These are phyloP conservation scores for Aspergillus bertholletiae DNA, from an alignment of 495 filamentous ascomycete species.

Conservation along the genomic window DNA sequence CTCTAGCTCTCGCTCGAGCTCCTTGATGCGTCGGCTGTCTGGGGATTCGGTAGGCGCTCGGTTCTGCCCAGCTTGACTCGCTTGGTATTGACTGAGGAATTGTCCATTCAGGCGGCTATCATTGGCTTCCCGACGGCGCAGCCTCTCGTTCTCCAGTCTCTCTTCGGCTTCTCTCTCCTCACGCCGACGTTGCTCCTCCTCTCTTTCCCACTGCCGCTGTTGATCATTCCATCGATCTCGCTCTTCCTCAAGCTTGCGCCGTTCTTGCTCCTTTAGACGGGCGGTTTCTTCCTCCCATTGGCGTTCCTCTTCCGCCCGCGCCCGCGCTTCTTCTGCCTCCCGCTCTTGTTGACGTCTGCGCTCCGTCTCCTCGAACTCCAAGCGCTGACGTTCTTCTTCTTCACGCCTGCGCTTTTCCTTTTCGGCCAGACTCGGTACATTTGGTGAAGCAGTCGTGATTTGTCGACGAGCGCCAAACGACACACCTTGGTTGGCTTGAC, in stretches of 20 bases:
- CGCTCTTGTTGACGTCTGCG: conserved; percentile 54
- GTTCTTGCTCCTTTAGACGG: conserved; percentile 65
- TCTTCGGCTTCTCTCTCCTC: conserved; percentile 74
- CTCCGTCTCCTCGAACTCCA: conserved; percentile 65
- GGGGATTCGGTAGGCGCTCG: conserved; percentile 29
- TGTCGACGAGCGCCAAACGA: conserved; percentile 88
- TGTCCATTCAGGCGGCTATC: conserved; percentile 75
- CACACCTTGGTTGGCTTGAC: conserved; percentile 91
- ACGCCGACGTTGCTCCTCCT: conserved; percentile 68
- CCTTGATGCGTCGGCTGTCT: conserved; percentile 65
- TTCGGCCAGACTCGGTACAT: conserved; percentile 70
- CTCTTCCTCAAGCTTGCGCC: conserved; percentile 66
- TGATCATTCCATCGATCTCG: conserved; percentile 81
- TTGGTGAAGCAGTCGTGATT: conserved; percentile 78
- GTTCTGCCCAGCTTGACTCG: conserved; percentile 30
- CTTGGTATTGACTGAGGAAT: conserved; percentile 82
- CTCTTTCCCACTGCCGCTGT: conserved; percentile 74
- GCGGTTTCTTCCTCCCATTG: conserved; percentile 78
- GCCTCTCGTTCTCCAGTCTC: conserved; percentile 62
- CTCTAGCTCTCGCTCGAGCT: conserved; percentile 83
- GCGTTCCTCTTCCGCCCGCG: conserved; percentile 65
- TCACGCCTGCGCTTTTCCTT: conserved; percentile 60
- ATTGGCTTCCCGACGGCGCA: conserved; percentile 53
- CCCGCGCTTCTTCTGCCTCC: conserved; percentile 68
- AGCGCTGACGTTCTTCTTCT: conserved; percentile 59